phyloP scores from a whole-genome alignment of 306 rosid genomes.

The Prunus fruticosa region DNA sequence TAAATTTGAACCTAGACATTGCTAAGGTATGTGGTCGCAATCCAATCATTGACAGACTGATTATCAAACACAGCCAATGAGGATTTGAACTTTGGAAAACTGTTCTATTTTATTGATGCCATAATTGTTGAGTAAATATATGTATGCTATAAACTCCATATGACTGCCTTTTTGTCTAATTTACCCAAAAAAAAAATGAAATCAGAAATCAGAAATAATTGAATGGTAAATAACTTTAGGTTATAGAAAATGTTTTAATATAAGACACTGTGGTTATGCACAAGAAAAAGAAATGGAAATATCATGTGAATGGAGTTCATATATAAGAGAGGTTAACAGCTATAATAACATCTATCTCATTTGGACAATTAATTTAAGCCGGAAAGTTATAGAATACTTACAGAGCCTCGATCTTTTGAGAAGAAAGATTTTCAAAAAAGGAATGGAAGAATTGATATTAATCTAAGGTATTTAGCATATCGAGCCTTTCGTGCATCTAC shows the following conservation, averaged over 20 bases:
- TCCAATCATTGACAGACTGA: not conserved
- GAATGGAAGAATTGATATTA: not conserved
- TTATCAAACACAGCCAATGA: not conserved
- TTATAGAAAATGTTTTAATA: not conserved
- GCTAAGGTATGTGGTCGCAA: not conserved
- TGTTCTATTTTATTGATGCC: not conserved
- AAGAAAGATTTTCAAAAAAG: not conserved
- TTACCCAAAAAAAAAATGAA: too few relatives aligned
- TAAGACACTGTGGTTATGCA: not conserved
- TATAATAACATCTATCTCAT: not conserved
- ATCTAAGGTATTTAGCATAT: not conserved
- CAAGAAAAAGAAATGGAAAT: not conserved
- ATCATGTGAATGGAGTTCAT: too few relatives aligned
- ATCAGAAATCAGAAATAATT: too few relatives aligned
- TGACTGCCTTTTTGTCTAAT: not conserved
- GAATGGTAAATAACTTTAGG: not conserved
- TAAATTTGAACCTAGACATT: not conserved
- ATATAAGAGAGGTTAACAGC: not conserved
- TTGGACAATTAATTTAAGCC: not conserved
- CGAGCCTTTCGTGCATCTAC: not conserved
- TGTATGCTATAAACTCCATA: not conserved
- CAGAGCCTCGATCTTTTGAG: not conserved
- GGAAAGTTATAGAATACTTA: not conserved
- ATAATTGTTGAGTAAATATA: not conserved
- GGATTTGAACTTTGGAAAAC: not conserved